Conservation (phyloP, 768 basidiomycete species). For the Paxillus rubicundulus region DNA sequence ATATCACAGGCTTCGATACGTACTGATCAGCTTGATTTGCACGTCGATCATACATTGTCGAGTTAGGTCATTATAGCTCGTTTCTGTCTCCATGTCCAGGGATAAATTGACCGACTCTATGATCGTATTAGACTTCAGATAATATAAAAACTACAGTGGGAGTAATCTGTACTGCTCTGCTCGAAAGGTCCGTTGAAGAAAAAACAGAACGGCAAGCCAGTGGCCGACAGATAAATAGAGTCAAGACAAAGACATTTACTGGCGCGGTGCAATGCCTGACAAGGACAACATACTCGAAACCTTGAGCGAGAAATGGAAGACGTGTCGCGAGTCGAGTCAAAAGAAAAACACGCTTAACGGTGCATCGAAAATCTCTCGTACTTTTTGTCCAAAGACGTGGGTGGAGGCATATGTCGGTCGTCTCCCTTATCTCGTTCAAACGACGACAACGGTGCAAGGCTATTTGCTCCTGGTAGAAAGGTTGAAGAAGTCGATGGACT, state of each 20-base stretch:
- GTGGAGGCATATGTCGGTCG: conserved; percentile 47
- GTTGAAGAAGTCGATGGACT: conserved; percentile 40
- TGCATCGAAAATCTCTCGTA: conserved; percentile 30
- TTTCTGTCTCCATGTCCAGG: background rate
- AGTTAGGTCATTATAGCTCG: background rate
- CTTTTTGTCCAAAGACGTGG: conserved; percentile 35
- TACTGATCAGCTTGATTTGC: conserved; percentile 1
- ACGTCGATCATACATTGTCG: background rate
- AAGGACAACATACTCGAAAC: background rate
- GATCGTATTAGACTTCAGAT: conserved; percentile 19
- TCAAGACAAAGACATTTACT: conserved; percentile 3
- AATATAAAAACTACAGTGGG: conserved; percentile 26
- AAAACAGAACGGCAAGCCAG: conserved; percentile 1
- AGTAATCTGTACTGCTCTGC: conserved; percentile 17
- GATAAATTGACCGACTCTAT: background rate
- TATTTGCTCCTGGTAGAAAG: conserved; percentile 30
- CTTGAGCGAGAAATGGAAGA: background rate
- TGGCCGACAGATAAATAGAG: conserved; percentile 18
- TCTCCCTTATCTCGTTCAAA: conserved; percentile 59
- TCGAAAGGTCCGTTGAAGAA: background rate
- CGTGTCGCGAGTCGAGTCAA: background rate
- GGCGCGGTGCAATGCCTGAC: background rate
- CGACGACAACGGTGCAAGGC: conserved; percentile 35
- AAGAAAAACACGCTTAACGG: conserved; percentile 12
- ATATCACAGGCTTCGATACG: background rate